Evolutionary conservation across 1,284 basidiomycete genomes (phyloP).

Genomic region (Puccinia sorghi): DNA sequence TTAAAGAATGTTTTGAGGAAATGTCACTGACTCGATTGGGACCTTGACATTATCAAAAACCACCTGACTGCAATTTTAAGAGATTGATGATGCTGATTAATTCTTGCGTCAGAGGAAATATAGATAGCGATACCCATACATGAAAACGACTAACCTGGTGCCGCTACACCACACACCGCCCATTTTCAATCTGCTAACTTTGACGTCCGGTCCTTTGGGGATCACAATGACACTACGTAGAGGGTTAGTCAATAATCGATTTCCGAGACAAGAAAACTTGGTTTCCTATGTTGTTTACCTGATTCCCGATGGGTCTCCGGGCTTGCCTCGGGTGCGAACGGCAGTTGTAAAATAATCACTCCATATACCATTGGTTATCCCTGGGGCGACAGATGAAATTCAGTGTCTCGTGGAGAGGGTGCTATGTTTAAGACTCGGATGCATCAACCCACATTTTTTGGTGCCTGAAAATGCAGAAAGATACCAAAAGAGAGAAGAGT

Average conservation of each 20-base stretch:
- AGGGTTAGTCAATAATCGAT: background rate
- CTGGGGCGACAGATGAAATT: background rate
- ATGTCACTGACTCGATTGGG: conserved; percentile 32
- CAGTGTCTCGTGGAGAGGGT: background rate
- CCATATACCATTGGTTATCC: conserved; percentile 50
- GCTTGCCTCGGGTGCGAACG: conserved; percentile 37
- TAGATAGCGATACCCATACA: background rate
- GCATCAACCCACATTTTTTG: conserved; percentile 43
- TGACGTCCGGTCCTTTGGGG: conserved; percentile 24
- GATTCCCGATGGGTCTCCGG: conserved; percentile 41
- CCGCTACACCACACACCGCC: conserved; percentile 43
- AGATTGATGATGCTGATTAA: background rate
- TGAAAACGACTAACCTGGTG: conserved; percentile 22
- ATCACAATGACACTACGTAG: conserved; percentile 31
- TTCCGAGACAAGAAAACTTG: background rate
- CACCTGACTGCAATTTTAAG: conserved; percentile 22
- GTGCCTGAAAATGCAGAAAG: conserved; percentile 16
- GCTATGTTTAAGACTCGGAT: background rate
- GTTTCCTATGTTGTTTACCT: conserved; percentile 11
- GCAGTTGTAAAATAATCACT: conserved; percentile 48
- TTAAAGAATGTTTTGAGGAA: too few species aligned
- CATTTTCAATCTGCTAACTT: conserved; percentile 30
- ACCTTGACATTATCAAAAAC: conserved; percentile 44
- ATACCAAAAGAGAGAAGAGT: background rate
- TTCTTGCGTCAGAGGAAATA: background rate